Evolutionary conservation across 2,329 filamentous ascomycete genomes (phyloP).

Genomic region (Byssothecium circinans): DNA sequence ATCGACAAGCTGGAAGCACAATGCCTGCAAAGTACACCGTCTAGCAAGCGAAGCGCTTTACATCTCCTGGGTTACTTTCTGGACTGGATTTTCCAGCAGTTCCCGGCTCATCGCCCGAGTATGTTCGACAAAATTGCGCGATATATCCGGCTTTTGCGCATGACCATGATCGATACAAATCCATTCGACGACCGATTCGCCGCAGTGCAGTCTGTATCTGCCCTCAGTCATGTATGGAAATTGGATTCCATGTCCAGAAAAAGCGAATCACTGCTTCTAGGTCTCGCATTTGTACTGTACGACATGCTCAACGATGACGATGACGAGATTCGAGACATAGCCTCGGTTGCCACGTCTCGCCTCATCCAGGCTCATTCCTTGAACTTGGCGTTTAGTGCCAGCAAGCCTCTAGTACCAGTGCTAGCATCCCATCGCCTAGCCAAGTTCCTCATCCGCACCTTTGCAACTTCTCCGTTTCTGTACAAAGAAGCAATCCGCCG

Average conservation of each 20-base stretch:
- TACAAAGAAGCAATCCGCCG: slow-evolving; percentile 43
- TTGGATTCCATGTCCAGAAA: slow-evolving; percentile 8
- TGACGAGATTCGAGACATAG: slow-evolving; percentile 76
- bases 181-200: slow-evolving; percentile 68
- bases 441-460: slow-evolving; percentile 37
- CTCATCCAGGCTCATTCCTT: slow-evolving; percentile 45
- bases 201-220: slow-evolving; percentile 58
- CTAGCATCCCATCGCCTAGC: slow-evolving; percentile 50
- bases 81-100: slow-evolving; percentile 23
- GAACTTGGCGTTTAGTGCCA: slow-evolving; percentile 1
- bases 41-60: slow-evolving; percentile 34
- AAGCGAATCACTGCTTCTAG: slow-evolving; percentile 20
- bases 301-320: slow-evolving; percentile 74
- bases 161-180: slow-evolving; percentile 36
- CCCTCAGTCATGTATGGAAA: slow-evolving; percentile 39
- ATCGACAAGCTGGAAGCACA: slow-evolving; percentile 30
- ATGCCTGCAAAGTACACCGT: slow-evolving; percentile 31
- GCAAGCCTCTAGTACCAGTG: slow-evolving; percentile 50
- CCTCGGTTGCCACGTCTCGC: slow-evolving; percentile 54
- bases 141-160: slow-evolving; percentile 36
- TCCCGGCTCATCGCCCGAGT: slow-evolving; percentile 5
- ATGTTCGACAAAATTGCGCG: slow-evolving; percentile 17
- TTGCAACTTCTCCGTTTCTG: slow-evolving; percentile 37
- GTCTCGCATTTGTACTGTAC: slow-evolving; percentile 50
- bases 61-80: slow-evolving; percentile 37